A percentile compares a stretch with the other conserved stretches of the same genome.
phyloP scores from a whole-genome alignment of 305 asterid genomes.

The Monarda citriodora region DNA sequence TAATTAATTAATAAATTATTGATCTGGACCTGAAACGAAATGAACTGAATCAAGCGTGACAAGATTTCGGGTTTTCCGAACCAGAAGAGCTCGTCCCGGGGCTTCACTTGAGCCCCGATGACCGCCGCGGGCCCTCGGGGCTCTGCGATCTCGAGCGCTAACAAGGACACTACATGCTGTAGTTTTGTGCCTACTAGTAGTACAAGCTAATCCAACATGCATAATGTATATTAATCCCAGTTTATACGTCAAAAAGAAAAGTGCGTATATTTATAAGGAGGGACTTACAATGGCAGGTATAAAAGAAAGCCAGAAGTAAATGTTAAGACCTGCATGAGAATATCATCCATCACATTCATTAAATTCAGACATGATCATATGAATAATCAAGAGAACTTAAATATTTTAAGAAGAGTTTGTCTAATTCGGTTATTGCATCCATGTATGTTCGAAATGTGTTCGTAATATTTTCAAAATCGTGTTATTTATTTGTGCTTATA shows the following conservation, averaged over 20 bases:
- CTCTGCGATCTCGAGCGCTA: slow-evolving; percentile 84
- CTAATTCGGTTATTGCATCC: too few relatives aligned
- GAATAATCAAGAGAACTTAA: too few relatives aligned
- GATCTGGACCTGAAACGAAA: slow-evolving; percentile 80
- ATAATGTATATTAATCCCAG: too few relatives aligned
- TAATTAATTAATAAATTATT: too few relatives aligned
- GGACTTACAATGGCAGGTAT: slow-evolving; percentile 85
- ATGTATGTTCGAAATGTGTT: too few relatives aligned
- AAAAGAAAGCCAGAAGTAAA: slow-evolving; percentile 93
- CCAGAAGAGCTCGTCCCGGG: slow-evolving; percentile 93
- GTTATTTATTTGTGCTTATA: too few relatives aligned
- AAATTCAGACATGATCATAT: not conserved
- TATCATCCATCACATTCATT: slow-evolving; percentile 1
- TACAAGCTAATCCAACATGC: slow-evolving; percentile 49
- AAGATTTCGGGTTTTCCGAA: slow-evolving; percentile 89
- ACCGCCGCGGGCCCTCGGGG: slow-evolving; percentile 42
- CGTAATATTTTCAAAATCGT: too few relatives aligned
- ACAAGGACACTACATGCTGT: slow-evolving; percentile 83
- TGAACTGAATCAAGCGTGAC: slow-evolving; percentile 82
- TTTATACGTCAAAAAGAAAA: too few relatives aligned
- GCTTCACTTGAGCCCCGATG: slow-evolving; percentile 66
- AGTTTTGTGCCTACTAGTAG: slow-evolving; percentile 94
- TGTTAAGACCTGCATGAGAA: slow-evolving; percentile 67
- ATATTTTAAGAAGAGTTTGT: too few relatives aligned
- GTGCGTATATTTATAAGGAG: not conserved